Conservation (phyloP, 805 yeast species). For the Hanseniaspora pseudoguilliermondii region DNA sequence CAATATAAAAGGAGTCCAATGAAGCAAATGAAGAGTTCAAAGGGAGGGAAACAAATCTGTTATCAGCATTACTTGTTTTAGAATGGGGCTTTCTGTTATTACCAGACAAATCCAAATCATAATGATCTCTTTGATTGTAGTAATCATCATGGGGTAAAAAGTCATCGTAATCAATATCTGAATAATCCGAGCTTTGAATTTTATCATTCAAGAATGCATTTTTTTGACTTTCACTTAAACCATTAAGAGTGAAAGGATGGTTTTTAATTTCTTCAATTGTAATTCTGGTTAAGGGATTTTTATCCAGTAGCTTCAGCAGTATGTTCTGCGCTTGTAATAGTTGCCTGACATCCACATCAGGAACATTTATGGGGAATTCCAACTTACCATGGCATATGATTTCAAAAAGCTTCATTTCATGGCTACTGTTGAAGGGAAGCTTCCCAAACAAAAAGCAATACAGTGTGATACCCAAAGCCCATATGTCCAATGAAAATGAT, state of each 20-base stretch:
- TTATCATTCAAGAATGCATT: slow-evolving; percentile 15
- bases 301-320: slow-evolving; percentile 46
- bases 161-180: slow-evolving; percentile 11
- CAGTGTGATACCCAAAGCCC: slow-evolving; percentile 92
- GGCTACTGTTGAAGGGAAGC: slow-evolving; percentile 80
- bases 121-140: slow-evolving; percentile 6
- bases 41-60: slow-evolving; percentile 46
- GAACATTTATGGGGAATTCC: slow-evolving; percentile 38
- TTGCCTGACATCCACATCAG: slow-evolving; percentile 29
- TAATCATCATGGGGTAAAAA: slow-evolving; percentile 8
- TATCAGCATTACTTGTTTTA: slow-evolving; percentile 18
- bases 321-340: slow-evolving; percentile 40
- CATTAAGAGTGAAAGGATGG: slow-evolving; percentile 56
- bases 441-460: slow-evolving; percentile 79
- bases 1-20: slow-evolving; percentile 54
- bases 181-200: background rate
- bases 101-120: slow-evolving; percentile 17
- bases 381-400: slow-evolving; percentile 57
- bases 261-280: slow-evolving; percentile 58
- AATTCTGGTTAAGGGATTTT: slow-evolving; percentile 56
- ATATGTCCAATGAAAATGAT: slow-evolving; percentile 79
- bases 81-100: slow-evolving; percentile 10
- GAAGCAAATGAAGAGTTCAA: slow-evolving; percentile 68
- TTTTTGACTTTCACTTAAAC: slow-evolving; percentile 25
- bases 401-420: slow-evolving; percentile 54